A percentile compares a stretch with the other conserved stretches of the same genome.
phyloP scores from a whole-genome alignment of 176 grass and related monocot genomes.

The Juncus inflexus region DNA sequence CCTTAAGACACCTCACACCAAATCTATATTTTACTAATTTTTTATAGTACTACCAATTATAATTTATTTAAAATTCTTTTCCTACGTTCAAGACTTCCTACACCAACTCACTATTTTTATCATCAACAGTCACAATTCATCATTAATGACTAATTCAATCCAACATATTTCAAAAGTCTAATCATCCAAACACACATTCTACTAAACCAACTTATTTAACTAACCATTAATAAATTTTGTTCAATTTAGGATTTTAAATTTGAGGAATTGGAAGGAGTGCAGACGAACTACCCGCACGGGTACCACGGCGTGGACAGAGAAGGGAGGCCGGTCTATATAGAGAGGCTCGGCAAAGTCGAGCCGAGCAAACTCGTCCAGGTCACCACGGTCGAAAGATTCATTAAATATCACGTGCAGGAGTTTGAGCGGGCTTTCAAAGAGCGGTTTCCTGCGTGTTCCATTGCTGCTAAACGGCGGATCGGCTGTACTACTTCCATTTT shows the following conservation, averaged over 20 bases:
- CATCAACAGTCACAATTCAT: too few species aligned
- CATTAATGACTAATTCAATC: too few species aligned
- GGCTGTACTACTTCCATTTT: conserved; percentile 81
- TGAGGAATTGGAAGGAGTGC: conserved; percentile 70
- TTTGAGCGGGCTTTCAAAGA: conserved; percentile 95
- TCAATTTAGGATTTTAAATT: conserved; percentile 81
- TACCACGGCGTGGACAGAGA: conserved; percentile 85
- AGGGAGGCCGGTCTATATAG: conserved; percentile 84
- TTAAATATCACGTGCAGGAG: conserved; percentile 98
- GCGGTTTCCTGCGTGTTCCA: conserved; percentile 88
- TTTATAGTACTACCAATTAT: too few species aligned
- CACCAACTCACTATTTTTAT: too few species aligned
- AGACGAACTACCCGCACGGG: conserved; percentile 78
- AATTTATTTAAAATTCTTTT: too few species aligned
- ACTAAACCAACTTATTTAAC: too few species aligned
- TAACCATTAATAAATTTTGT: neutral
- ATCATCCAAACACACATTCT: neutral
- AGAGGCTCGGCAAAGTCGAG: conserved; percentile 92
- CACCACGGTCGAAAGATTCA: conserved; percentile 82
- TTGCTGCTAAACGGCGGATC: conserved; percentile 92
- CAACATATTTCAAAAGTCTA: too few species aligned
- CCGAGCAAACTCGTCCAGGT: conserved; percentile 78
- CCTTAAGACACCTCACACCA: too few species aligned
- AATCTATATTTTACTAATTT: too few species aligned
- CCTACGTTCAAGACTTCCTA: too few species aligned